Conservation (phyloP, 495 filamentous ascomycete genomes). For the Aspergillus baeticus region DNA sequence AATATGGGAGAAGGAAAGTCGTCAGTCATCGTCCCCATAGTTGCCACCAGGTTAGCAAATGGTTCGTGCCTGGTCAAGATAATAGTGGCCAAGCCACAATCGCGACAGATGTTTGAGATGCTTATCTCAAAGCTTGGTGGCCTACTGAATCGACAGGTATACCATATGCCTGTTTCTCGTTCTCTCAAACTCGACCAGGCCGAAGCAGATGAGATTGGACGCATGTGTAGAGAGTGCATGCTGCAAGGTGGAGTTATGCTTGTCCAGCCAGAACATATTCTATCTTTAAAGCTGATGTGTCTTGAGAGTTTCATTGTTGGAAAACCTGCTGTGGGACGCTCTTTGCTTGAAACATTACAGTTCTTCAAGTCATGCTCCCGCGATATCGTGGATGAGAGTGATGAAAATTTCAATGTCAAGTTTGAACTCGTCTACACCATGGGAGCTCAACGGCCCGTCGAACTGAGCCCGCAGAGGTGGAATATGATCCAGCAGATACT, state of each 20-base stretch:
- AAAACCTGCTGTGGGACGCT: no score
- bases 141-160: conserved; percentile 38
- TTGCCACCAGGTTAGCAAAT: conserved; percentile 56
- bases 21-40: conserved; percentile 66
- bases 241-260: not conserved
- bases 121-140: conserved; percentile 60
- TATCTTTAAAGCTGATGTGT: no score
- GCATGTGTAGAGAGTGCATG: not conserved
- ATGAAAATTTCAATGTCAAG: conserved; percentile 58
- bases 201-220: not conserved
- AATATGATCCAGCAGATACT: conserved; percentile 52
- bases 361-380: conserved; percentile 43
- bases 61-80: conserved; percentile 51
- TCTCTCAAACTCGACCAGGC: not conserved
- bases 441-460: conserved; percentile 52
- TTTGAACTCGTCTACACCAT: conserved; percentile 69
- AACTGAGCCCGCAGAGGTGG: conserved; percentile 62
- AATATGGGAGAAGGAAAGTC: conserved; percentile 80
- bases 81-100: conserved; percentile 61
- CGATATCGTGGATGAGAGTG: conserved; percentile 64
- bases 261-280: not conserved
- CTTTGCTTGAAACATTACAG: conserved; percentile 39
- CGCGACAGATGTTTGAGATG: conserved; percentile 60
- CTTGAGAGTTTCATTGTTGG: no score
- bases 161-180: conserved; percentile 62